Percentiles rank a stretch among this genome's conserved stretches.
Conservation (phyloP, 2,329 filamentous ascomycete species). For the Penicillium occitanis region DNA sequence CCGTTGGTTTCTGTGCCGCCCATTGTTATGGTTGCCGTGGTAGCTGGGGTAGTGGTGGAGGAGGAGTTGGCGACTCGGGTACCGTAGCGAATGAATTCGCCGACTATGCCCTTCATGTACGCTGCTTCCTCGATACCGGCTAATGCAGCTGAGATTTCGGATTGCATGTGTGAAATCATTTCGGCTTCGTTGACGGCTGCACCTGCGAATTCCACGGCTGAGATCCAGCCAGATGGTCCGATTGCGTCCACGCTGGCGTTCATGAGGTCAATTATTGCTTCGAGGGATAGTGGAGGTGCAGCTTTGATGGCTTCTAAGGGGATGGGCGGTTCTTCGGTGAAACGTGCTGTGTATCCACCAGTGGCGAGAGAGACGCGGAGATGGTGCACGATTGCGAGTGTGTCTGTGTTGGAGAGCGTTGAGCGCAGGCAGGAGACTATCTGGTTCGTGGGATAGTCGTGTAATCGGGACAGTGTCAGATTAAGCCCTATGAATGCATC, state of each 20-base stretch:
- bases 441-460: constrained; percentile 34
- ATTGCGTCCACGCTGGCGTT: constrained; percentile 49
- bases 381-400: constrained; percentile 43
- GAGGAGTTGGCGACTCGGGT: constrained; percentile 12
- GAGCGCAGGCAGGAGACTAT: constrained; percentile 40
- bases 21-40: constrained; percentile 27
- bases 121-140: constrained; percentile 50
- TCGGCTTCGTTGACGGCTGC: constrained; percentile 42
- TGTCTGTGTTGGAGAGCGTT: constrained; percentile 40
- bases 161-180: constrained; percentile 49
- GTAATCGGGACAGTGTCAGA: constrained; percentile 38
- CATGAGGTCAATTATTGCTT: constrained; percentile 43
- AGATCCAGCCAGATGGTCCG: constrained; percentile 50
- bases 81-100: constrained; percentile 46
- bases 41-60: constrained; percentile 14
- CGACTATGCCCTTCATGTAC: constrained; percentile 48
- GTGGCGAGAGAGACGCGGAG: constrained; percentile 46
- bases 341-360: constrained; percentile 44
- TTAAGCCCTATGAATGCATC: constrained; percentile 42
- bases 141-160: constrained; percentile 49
- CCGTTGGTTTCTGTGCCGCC: constrained; percentile 42
- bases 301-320: constrained; percentile 38
- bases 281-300: constrained; percentile 38
- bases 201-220: constrained; percentile 37
- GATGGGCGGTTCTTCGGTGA: constrained; percentile 41